Base-by-base conservation (phyloP, 2,329 filamentous ascomycete genomes). In the Penicillium italicum region DNA sequence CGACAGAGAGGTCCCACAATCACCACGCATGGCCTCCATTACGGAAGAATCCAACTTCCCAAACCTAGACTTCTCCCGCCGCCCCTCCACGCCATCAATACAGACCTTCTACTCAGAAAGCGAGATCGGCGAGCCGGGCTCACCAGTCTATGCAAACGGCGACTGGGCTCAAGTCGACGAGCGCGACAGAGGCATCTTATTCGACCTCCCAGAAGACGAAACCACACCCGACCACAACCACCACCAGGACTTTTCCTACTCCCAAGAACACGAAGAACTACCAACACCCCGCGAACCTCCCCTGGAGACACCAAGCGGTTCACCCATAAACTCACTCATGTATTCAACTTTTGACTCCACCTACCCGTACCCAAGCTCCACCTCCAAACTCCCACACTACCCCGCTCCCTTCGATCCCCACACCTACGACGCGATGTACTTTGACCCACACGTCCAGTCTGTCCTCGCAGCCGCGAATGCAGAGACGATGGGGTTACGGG, bases 71-170 rank as follows among this genome's bases (percentile, higher is more conserved):
- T 42, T 50, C 36, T 63, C 58, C 5, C 42, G 56, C 10, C 54
- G 53, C 5, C 51, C 55, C 20, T 53, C 50, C 12, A 63, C 61
- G 3, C 51, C 58, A 22, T 62, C 65, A 16, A 55, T 56, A 7
- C 56, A 62, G 41, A 58, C 62, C 8, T 60, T 63, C 49, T 61
- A 60, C 37, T 63, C 61, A 10, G 67, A 64, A 45, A 65, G 63
- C 20, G 68, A 71, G 4, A 64, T 71, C 8, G 69, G 69, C 41
- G 69, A 71, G 43, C 69, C 69, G 2, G 69, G 69, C 11, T 68
- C 67, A 6, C 63, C 66, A 0, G 63, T 66, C 42, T 63, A 66
- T 43, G 64, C 63, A 22, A 66, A 66, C 36, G 62, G 63, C 22
- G 62, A 66, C 49, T 65, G 64, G 62, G 57, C 59, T 14, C 57